phyloP scores from a whole-genome alignment of 2,329 filamentous ascomycete species.

The Calonectria naviculata region DNA sequence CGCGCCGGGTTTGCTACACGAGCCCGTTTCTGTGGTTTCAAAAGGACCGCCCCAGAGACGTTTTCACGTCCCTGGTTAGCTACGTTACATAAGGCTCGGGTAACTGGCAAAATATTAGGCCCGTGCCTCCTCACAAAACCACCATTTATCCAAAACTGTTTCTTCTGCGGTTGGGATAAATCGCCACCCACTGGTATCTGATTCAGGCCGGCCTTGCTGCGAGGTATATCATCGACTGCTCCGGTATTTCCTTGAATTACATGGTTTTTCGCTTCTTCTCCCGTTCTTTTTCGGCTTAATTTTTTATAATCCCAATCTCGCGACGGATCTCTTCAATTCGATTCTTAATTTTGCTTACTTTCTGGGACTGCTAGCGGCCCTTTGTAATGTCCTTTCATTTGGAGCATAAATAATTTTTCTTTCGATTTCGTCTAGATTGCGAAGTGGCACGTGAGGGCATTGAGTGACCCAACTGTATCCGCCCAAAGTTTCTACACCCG shows the following conservation, averaged over 20 bases:
- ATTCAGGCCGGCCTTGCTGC: background rate
- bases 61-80: background rate
- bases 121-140: background rate
- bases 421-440: background rate
- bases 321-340: background rate
- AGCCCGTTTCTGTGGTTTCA: background rate
- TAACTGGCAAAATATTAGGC: background rate
- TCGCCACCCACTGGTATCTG: background rate
- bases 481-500: background rate
- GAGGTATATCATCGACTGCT: background rate
- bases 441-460: background rate
- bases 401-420: background rate
- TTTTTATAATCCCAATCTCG: background rate
- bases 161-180: background rate
- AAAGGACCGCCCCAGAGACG: background rate
- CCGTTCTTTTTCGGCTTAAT: background rate
- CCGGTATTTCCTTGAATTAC: background rate
- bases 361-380: background rate
- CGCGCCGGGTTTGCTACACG: background rate
- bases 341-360: background rate
- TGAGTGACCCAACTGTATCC: background rate
- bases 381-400: background rate
- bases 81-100: background rate
- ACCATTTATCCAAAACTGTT: background rate
- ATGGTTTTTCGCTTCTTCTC: background rate